Percentiles rank a stretch among this genome's conserved stretches.
Conservation (phyloP, 345 rosid genomes). For the Gossypium mustelinum region DNA sequence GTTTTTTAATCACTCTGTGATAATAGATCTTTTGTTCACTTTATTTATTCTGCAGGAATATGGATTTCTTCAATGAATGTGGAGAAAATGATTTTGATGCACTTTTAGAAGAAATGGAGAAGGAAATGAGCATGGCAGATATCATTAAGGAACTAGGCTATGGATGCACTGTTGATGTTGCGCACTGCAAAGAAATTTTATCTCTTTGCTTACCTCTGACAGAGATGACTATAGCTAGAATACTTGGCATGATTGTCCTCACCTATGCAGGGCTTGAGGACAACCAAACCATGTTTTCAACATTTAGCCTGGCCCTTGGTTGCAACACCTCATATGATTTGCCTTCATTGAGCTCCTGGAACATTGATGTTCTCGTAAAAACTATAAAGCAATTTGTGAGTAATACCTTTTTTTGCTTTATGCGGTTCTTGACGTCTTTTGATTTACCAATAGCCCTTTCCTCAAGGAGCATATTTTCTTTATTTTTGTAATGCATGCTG, state of each 20-base stretch:
- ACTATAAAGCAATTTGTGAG: conserved; percentile 79
- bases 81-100: conserved; percentile 64
- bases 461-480: neutral
- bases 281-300: conserved; percentile 51
- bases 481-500: conserved; percentile 7
- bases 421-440: neutral
- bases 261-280: conserved; percentile 57
- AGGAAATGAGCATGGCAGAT: conserved; percentile 73
- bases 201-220: conserved; percentile 63
- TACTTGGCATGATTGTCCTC: conserved; percentile 55
- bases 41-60: conserved; percentile 36
- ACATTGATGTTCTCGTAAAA: conserved; percentile 62
- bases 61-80: conserved; percentile 40
- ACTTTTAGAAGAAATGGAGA: conserved; percentile 76
- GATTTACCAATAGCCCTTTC: conserved; percentile 12
- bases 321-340: conserved; percentile 44
- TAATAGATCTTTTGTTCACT: conserved; percentile 2
- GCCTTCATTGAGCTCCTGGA: conserved; percentile 59
- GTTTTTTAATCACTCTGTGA: neutral
- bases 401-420: conserved; percentile 6
- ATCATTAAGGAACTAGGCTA: conserved; percentile 81
- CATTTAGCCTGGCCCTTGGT: conserved; percentile 70
- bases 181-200: conserved; percentile 69
- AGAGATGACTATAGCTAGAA: conserved; percentile 66
- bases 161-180: conserved; percentile 69